Base-by-base conservation (phyloP, 495 filamentous ascomycete species). In the Pyronema omphalodes region DNA sequence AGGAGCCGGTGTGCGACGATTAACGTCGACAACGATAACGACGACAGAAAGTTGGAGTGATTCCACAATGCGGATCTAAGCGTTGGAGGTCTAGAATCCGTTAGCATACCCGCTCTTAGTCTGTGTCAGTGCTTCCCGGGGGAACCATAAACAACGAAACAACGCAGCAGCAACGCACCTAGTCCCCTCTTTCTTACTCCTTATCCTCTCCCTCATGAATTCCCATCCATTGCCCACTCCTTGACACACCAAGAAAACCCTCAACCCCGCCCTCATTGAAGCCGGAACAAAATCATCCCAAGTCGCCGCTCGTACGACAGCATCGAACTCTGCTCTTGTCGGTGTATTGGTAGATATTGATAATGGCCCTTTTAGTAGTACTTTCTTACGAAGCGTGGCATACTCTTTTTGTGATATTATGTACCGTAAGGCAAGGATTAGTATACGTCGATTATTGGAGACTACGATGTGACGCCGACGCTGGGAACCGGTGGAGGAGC, bases 1-100 rank as follows among this genome's bases (percentile, higher is more conserved):
- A 98, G 77, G 34, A 94, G 72, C 40, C 91, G 79, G 60, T 98
- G 88, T 57, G 93, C 72, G 37, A 96, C 74, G 34, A 98, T 74
- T 46, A 95, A 80, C 9, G 82, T 77, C 45, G 87, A 87, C 34
- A 94, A 71, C 0, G 85, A 86, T 23, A 88, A 68, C 12, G 86
- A 86, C 11, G 93, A 73, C 47, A 88, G 76, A 47, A 93, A 73
- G 48, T 82, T 82, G 0, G 83, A 73, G 1, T 80, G 83, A 54
- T 77, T 79, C 64, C 80, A 73, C 33, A 87, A 66, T 1, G 80
- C 68, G 8, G 63, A 70, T 63, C 69, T 77, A 18, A 52, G 11
- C 41, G 62, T 34, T 55, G 70, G 67, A 33, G 68, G 65, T 57
- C 70, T 74, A 46, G 40, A 43, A 35, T 56, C 36, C 11, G 43